Conservation (phyloP, 2,329 filamentous ascomycete species). For the Stachybotrys elegans region DNA sequence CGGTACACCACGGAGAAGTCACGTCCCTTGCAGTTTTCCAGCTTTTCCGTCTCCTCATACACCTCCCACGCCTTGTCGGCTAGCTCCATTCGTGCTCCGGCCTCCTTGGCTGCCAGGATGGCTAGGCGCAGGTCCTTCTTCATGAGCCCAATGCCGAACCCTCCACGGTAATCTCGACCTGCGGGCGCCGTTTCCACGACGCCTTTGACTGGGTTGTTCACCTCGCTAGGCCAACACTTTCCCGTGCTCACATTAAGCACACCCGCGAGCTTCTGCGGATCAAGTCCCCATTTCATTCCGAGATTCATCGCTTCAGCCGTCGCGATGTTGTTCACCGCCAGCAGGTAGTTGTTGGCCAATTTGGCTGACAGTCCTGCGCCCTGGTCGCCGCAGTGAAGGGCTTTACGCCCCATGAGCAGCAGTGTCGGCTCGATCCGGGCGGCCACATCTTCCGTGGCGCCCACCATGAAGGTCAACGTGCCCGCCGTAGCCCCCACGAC, state of each 20-base stretch:
- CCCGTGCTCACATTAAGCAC: constrained; percentile 94
- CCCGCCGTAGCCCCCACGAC: constrained; percentile 86
- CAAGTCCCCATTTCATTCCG: constrained; percentile 56
- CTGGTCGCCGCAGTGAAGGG: constrained; percentile 80
- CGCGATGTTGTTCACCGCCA: constrained; percentile 85
- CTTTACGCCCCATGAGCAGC: constrained; percentile 76
- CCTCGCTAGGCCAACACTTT: constrained; percentile 91
- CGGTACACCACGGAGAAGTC: constrained; percentile 82
- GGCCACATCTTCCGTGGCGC: constrained; percentile 57
- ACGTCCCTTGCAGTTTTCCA: constrained; percentile 58
- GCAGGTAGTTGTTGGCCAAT: constrained; percentile 93
- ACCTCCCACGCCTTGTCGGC: constrained; percentile 58
- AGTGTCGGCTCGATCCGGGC: constrained; percentile 64
- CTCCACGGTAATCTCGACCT: constrained; percentile 68
- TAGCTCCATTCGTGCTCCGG: constrained; percentile 60
- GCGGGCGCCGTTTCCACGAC: constrained; percentile 75
- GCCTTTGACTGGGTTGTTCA: constrained; percentile 91
- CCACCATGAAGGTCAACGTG: constrained; percentile 94
- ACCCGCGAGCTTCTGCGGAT: constrained; percentile 63
- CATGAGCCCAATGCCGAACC: constrained; percentile 75
- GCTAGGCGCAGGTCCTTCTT: constrained; percentile 73
- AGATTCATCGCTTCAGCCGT: constrained; percentile 63
- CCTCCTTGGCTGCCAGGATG: constrained; percentile 65
- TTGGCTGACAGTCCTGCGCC: constrained; percentile 87
- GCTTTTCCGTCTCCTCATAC: constrained; percentile 61